phyloP scores from a whole-genome alignment of 108 stramenopile species.

The Nannochloropsis oceanica region DNA sequence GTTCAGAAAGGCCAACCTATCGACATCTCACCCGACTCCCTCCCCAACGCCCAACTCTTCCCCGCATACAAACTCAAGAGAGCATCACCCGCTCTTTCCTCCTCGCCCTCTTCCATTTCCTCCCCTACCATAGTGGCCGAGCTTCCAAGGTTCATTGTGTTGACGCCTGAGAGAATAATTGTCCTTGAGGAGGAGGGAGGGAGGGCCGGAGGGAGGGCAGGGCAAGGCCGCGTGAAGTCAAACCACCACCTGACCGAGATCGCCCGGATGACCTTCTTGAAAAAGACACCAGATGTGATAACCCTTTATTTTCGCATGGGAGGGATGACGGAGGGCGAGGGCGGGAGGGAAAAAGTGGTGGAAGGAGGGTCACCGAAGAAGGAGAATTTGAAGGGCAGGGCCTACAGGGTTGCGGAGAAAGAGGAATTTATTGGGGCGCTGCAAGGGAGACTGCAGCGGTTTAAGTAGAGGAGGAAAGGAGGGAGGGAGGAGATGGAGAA shows the following conservation, averaged over 20 bases:
- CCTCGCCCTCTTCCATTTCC: not conserved
- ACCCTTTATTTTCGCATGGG: conserved; percentile 16
- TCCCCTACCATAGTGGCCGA: conserved; percentile 4
- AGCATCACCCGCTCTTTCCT: no score
- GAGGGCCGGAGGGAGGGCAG: not conserved
- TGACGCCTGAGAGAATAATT: not conserved
- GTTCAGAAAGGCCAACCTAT: not conserved
- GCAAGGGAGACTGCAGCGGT: conserved; percentile 4
- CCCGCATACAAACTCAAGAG: not conserved
- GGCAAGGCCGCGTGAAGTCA: conserved; percentile 23
- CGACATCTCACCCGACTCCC: not conserved
- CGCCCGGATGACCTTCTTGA: conserved; percentile 31
- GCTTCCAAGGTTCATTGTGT: not conserved
- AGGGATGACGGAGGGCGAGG: not conserved
- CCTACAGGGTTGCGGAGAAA: conserved; percentile 3
- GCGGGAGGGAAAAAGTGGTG: not conserved
- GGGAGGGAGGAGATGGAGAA: no score
- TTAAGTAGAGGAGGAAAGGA: not conserved
- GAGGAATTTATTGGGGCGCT: conserved; percentile 14
- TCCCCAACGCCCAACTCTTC: not conserved
- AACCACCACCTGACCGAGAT: conserved; percentile 37
- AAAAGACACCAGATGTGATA: conserved; percentile 15
- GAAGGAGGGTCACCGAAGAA: not conserved
- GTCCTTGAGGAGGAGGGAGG: not conserved
- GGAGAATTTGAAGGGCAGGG: conserved; percentile 9